Evolutionary conservation across 2,329 filamentous ascomycete genomes (phyloP).

Genomic region (Alternaria sp.): DNA sequence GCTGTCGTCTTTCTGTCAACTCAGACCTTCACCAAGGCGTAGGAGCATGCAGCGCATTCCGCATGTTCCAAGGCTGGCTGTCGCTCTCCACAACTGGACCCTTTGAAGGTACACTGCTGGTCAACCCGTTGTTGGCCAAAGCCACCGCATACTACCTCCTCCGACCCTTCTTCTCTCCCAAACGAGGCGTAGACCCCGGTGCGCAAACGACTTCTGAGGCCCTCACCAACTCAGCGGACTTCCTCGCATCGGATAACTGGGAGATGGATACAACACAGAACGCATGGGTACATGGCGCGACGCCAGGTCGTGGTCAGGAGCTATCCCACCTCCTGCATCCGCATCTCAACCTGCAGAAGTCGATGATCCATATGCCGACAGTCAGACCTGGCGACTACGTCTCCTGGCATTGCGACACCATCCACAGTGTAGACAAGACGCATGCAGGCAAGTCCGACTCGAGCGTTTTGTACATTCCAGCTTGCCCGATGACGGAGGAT

Average conservation of each 20-base stretch:
- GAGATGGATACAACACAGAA: conserved; percentile 61
- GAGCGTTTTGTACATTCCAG: conserved; percentile 88
- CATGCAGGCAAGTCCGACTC: conserved; percentile 78
- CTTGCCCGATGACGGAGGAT: conserved; percentile 78
- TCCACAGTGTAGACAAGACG: conserved; percentile 84
- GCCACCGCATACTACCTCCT: conserved; percentile 83
- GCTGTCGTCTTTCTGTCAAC: conserved; percentile 71
- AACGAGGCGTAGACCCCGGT: conserved; percentile 49
- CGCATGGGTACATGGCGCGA: conserved; percentile 74
- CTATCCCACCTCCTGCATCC: conserved; percentile 71
- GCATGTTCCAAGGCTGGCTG: conserved; percentile 92
- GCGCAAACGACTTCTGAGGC: conserved; percentile 45
- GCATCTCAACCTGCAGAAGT: conserved; percentile 70
- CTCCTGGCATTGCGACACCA: conserved; percentile 79
- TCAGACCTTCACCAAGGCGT: conserved; percentile 82
- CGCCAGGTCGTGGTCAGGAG: conserved; percentile 74
- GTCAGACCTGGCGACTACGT: conserved; percentile 80
- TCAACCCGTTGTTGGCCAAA: conserved; percentile 79
- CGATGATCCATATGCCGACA: conserved; percentile 76
- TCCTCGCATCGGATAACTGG: conserved; percentile 69
- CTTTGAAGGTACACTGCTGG: conserved; percentile 79
- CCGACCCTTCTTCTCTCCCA: conserved; percentile 79
- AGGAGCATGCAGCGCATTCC: conserved; percentile 83
- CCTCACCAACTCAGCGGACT: conserved; percentile 48
- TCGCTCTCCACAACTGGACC: conserved; percentile 78